Evolutionary conservation across 768 basidiomycete species (phyloP), one percentile per base, ranked within the genome.

Genomic region (Dendrothele bispora): DNA sequence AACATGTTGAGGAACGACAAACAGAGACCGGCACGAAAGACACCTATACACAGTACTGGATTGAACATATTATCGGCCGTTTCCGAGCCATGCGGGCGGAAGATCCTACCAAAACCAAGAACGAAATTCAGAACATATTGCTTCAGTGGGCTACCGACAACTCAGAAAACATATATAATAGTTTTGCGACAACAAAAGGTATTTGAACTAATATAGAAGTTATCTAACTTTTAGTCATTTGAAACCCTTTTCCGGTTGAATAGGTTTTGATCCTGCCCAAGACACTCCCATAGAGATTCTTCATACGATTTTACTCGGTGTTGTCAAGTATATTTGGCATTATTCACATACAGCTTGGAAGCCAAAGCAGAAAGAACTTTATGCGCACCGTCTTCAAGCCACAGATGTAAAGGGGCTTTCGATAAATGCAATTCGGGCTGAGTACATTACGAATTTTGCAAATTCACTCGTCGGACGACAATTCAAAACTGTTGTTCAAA

Each of bases 21-120:
- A 65, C 57, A 3, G 46, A 49, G 1, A 63, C 62, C 0, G 69
- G 69, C 8, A 57, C 61, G 7, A 72, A 72, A 37, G 70, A 71
- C 34, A 57, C 53, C 28, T 51, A 63, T 8, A 54, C 66, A 0
- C 58, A 69, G 40, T 41, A 58, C 25, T 69, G 64, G 64, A 66
- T 32, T 32, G 30, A 26, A n/a, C 18, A 43, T 0, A 3, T 29
- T 1, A 24, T 43, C 2, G n/a, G n/a, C 10, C 18, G 11, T 10
- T 18, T 10, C 10, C 11, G 14, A 39, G 14, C 8, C 8, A 39
- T 14, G 10, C 10, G 18, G 20, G 37, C 20, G 14, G 20, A 10
- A 8, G 18, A 39, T 39, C 37, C 27, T 5, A 36, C 29, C 26
- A 22, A 2, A 36, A 40, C 37, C 3, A 20, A 36, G 5, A 3